phyloP scores from a whole-genome alignment of 1,139 yeast species.

The Suhomyces wounanorum region DNA sequence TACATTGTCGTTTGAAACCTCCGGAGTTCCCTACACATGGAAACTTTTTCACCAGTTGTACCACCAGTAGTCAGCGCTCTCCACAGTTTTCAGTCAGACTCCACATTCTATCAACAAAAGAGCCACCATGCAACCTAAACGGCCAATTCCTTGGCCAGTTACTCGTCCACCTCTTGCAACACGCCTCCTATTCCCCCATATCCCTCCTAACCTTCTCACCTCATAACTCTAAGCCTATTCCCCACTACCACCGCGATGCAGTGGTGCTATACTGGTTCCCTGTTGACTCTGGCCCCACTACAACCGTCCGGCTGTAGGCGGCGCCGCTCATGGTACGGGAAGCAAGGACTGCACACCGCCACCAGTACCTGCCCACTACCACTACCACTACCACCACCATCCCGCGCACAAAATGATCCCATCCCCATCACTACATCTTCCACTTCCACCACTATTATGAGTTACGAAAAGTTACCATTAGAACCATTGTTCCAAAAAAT shows the following conservation, averaged over 20 bases:
- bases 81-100: not conserved
- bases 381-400: not conserved
- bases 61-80: not conserved
- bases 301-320: conserved; percentile 1
- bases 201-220: not conserved
- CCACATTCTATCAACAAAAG: not conserved
- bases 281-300: not conserved
- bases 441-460: conserved; percentile 19
- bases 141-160: too few relatives aligned
- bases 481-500: conserved; percentile 58
- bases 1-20: too few relatives aligned
- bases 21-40: too few relatives aligned
- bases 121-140: not conserved
- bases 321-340: not conserved
- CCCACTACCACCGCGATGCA: too few relatives aligned
- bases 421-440: not conserved
- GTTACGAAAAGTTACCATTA: conserved; percentile 44
- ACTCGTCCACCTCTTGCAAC: too few relatives aligned
- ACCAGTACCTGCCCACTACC: not conserved
- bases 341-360: not conserved
- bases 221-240: not conserved
- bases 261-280: not conserved
- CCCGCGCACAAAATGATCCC: not conserved
- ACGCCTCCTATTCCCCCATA: too few relatives aligned
- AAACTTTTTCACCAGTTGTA: too few relatives aligned